Percentiles rank a stretch among this genome's conserved stretches.
These are phyloP conservation scores for Fusarium keratoplasticum DNA, from an alignment of 2,329 filamentous ascomycete species.

Conservation along the genomic window DNA sequence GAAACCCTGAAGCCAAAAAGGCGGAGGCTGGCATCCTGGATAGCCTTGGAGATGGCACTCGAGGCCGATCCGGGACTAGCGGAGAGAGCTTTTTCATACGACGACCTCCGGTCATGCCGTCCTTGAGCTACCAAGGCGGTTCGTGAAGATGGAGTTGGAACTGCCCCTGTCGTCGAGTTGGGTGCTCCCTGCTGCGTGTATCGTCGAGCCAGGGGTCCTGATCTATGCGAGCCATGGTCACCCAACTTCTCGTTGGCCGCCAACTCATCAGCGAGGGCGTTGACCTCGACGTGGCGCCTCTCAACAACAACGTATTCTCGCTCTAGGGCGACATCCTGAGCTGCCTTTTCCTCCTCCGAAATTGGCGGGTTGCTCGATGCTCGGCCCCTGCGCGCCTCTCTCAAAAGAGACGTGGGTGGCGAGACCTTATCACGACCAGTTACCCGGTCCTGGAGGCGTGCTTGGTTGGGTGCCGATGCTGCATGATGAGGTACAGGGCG, in stretches of 20 bases:
- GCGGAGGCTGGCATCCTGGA: constrained; percentile 88
- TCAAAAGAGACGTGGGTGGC: constrained; percentile 48
- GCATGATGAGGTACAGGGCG: constrained; percentile 60
- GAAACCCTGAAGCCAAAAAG: constrained; percentile 79
- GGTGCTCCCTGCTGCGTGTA: constrained; percentile 82
- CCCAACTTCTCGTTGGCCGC: constrained; percentile 80
- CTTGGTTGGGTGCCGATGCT: constrained; percentile 60
- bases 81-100: constrained; percentile 82
- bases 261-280: constrained; percentile 95
- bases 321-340: constrained; percentile 90
- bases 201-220: constrained; percentile 76
- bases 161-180: constrained; percentile 75
- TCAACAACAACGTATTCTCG: constrained; percentile 97
- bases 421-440: constrained; percentile 41
- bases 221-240: constrained; percentile 64
- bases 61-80: constrained; percentile 78
- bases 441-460: constrained; percentile 43
- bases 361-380: constrained; percentile 45
- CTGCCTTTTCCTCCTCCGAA: constrained; percentile 77
- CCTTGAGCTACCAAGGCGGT: constrained; percentile 80
- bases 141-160: constrained; percentile 74
- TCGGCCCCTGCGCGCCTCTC: constrained; percentile 47
- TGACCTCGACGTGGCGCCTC: constrained; percentile 94
- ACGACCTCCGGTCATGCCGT: constrained; percentile 80
- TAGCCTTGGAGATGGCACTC: constrained; percentile 92